phyloP scores from a whole-genome alignment of 768 basidiomycete species.

The Termitomyces heimii region DNA sequence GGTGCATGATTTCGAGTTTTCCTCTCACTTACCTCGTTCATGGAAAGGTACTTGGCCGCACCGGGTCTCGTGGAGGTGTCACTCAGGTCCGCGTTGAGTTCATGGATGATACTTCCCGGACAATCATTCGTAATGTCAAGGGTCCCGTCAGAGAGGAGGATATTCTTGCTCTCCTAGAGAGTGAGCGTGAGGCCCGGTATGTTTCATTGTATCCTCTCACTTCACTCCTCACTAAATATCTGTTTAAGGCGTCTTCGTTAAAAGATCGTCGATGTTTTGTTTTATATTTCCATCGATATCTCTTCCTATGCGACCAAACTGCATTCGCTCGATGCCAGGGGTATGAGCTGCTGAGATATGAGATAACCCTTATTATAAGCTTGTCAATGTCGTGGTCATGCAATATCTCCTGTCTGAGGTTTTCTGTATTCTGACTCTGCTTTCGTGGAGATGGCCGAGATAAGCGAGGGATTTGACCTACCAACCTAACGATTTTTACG shows the following conservation, averaged over 20 bases:
- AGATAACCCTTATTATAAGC: background rate
- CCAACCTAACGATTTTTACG: background rate
- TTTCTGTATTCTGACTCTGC: background rate
- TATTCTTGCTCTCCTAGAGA: constrained; percentile 94
- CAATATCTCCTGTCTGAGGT: background rate
- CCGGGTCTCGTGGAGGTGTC: constrained; percentile 98
- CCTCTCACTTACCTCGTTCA: constrained; percentile 1
- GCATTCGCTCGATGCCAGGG: constrained; percentile 4
- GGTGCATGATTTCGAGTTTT: background rate
- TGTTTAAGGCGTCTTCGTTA: constrained; percentile 32
- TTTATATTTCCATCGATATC: constrained; percentile 7
- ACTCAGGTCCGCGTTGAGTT: constrained; percentile 99
- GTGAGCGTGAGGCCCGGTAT: constrained; percentile 98
- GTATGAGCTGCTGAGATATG: background rate
- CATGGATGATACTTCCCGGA: constrained; percentile 93
- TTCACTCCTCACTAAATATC: background rate
- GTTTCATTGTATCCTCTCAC: constrained; percentile 24
- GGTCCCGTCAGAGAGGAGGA: constrained; percentile 96
- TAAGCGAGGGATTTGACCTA: background rate
- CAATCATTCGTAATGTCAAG: constrained; percentile 99
- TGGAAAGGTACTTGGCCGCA: constrained; percentile 89
- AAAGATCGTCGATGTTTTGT: constrained; percentile 10
- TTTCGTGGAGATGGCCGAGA: constrained; percentile 15
- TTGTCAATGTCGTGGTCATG: background rate
- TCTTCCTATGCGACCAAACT: constrained; percentile 9